Base-by-base conservation (phyloP, 306 rosid genomes). In the Pterocarpus santalinus region DNA sequence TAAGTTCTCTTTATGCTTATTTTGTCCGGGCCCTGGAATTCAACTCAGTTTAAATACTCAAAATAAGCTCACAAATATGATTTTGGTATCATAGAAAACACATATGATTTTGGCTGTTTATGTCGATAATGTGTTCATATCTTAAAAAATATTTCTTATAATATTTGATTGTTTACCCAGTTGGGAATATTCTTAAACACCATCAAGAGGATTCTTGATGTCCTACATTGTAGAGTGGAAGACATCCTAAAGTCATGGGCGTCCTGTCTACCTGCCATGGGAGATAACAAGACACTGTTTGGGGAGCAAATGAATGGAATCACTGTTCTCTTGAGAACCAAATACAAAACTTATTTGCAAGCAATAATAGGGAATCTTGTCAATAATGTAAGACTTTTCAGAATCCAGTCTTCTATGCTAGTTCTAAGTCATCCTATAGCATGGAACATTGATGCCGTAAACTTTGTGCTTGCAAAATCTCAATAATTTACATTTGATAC, bases 261-360 rank as follows among this genome's bases (percentile, higher is more conserved):
- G 34, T 88, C 98, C 49, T 92, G 80, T 79, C 81, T 93, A 69
- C 98, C 99, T 35, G 88, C 78, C 35, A 82, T 89, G 87, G 99
- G 86, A 53, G 98, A 93, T 57, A 95, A 90, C 82, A 93, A 89
- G 83, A 78, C 91, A n/a, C 77, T 49, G 49, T 91, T 92, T 33
- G 98, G 98, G 65, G 99, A 95, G 85, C 98, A 95, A 74, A 91
- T 95, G 92, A 95, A 91, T 58, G 97, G 87, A 77, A 87, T 91
- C 53, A 93, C 99, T 4, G 99, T 95, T 70, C 90, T 93, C 58
- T 78, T 95, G 82, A 89, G 96, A 87, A 95, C 99, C 39, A 95
- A 92, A 81, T 95, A 95, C 89, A 95, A 95, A 80, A 95, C 86
- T 68, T 95, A 95, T 80, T 75, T 95, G 89, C 99, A 95, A 86